Evolutionary conservation across 495 filamentous ascomycete species (phyloP).

Genomic region (Aspergillus baeticus): DNA sequence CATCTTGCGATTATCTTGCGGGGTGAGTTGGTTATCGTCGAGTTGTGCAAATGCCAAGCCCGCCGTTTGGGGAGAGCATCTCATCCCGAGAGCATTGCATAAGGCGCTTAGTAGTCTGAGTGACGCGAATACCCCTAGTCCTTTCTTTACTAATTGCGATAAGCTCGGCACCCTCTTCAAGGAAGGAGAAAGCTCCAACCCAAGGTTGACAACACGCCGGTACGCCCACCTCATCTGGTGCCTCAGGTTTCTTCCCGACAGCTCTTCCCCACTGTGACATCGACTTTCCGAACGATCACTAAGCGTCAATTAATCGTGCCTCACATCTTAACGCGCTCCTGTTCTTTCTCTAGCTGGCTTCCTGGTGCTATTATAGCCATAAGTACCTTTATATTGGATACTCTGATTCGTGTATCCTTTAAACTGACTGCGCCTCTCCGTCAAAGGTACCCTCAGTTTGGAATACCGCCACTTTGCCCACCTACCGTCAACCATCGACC

Average conservation of each 20-base stretch:
- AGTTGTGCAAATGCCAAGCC: conserved; percentile 16
- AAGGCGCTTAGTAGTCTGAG: no score
- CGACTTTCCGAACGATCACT: conserved; percentile 28
- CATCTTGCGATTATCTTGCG: neutral
- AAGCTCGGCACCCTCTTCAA: neutral
- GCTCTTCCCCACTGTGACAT: conserved; percentile 26
- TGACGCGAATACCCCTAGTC: neutral
- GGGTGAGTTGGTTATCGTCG: no score
- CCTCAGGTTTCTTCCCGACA: conserved; percentile 1
- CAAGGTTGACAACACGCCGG: neutral
- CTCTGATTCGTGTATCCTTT: neutral
- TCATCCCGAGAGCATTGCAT: conserved; percentile 4
- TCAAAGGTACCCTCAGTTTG: neutral
- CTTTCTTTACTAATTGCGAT: neutral
- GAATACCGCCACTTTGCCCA: conserved; percentile 15
- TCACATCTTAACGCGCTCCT: conserved; percentile 6
- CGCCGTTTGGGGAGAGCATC: conserved; percentile 6
- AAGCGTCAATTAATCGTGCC: conserved; percentile 9
- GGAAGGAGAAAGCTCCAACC: neutral
- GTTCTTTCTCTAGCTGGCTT: neutral
- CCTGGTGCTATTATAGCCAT: neutral
- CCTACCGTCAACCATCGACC: neutral
- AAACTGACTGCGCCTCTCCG: neutral
- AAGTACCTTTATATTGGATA: neutral
- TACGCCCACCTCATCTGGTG: neutral